Base-by-base conservation (phyloP, 305 asterid species). In the Withania somnifera region DNA sequence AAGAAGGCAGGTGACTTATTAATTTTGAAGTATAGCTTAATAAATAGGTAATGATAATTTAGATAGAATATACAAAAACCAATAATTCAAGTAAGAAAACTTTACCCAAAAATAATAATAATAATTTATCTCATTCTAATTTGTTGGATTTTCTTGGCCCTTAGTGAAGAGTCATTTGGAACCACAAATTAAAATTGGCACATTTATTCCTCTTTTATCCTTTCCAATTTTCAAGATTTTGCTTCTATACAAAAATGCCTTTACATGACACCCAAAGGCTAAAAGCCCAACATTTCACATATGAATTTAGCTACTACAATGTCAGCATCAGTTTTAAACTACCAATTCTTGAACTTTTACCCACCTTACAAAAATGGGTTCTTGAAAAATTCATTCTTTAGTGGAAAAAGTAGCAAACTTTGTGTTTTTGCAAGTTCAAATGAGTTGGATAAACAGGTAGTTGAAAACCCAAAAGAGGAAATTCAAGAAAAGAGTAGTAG, bases 351-450 rank as follows among this genome's bases (percentile, higher is more conserved):
- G 84, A 73, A 82, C 11, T 56, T 26, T 9, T 17, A 7, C 3
- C 26, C 53, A 69, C 28, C 66, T 5, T 8, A 24, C 2, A 82
- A 22, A 57, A 40, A 47, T 40, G 28, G 66, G 11, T 61, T 58
- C 58, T 56, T 73, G 38, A 82, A 22, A 22, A 34, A 64, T 50
- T 75, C 19, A 56, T 38, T 50, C 8, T 10, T 60, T 82, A 54
- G 40, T 19, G 73, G 63, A 81, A 87, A 40, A 52, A 78, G 82
- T 68, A 79, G 89, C 85, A 85, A 87, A 86, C 66, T 87, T 34
- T 84, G 68, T 50, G 80, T 75, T 51, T 75, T 17, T 56, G 91
- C 94, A 15, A 88, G 87, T 79, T 88, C 98, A 32, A 89, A 90
- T 84, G 95, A 88, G 67, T 82, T 89, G 83, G 90, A 91, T 69